Conservation (phyloP, 805 yeast species). For the Barnettozyma botsteinii region DNA sequence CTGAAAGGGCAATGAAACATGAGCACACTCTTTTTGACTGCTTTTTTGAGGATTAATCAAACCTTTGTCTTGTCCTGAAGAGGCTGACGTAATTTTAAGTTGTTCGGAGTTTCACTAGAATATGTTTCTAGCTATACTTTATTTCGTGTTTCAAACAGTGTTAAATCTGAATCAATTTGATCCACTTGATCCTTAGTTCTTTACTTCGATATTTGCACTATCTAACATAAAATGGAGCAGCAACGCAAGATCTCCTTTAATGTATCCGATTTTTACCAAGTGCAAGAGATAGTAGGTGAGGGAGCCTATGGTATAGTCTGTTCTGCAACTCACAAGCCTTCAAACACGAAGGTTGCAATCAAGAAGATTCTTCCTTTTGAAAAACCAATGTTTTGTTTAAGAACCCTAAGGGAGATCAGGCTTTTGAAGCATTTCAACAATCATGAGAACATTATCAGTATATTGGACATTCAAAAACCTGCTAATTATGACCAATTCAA, state of each 20-base stretch:
- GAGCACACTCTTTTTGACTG: no score
- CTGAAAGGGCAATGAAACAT: no score
- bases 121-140: no score
- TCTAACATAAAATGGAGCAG: conserved; percentile 3
- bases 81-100: no score
- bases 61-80: no score
- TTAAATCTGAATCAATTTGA: no score
- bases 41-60: no score
- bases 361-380: conserved; percentile 72
- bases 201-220: no score
- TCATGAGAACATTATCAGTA: conserved; percentile 68
- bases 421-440: conserved; percentile 54
- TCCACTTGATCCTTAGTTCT: no score
- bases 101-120: no score
- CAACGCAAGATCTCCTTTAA: conserved; percentile 48
- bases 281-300: conserved; percentile 61
- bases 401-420: conserved; percentile 68
- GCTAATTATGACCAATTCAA: conserved; percentile 49
- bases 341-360: conserved; percentile 64
- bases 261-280: conserved; percentile 55
- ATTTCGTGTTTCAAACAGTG: no score
- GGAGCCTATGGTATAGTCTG: conserved; percentile 83
- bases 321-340: conserved; percentile 56
- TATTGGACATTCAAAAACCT: conserved; percentile 65
- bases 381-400: conserved; percentile 55